Evolutionary conservation across 2,329 filamentous ascomycete genomes (phyloP), one percentile per base, ranked within the genome.

Genomic region (Ascocoryne sarcoides): DNA sequence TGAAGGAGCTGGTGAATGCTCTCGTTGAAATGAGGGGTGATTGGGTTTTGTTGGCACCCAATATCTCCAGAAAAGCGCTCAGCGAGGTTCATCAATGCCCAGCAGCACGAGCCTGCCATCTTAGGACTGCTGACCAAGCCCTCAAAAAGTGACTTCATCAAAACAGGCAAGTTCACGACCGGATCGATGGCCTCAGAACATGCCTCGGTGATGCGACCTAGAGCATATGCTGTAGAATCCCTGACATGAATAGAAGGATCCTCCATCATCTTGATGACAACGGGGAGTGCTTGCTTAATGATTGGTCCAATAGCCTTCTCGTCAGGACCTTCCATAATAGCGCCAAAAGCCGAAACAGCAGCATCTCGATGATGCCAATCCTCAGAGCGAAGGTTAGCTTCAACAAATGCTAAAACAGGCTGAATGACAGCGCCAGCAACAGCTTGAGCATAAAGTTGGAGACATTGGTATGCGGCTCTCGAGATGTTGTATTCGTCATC

Each of bases 401-500:
- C 92, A 38, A 98, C 90, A 58, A 96, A 98, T 44, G 76, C 67
- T 42, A 98, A 78, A 20, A 98, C 90, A 5, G 87, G 83, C 33
- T 79, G 76, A 45, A 96, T 89, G 50, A 96, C 82, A 50, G 82
- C 79, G 33, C 79, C 79, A 41, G 84, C 84, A 18, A 96, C 88
- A 47, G 88, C 87, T 69, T 95, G 89, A 32, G 92, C 80, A 65
- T 95, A 98, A 42, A 98, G 80, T 65, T 94, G 87, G 54, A 98
- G 69, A 64, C 89, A 95, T 67, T 98, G 92, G 65, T 98, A 98
- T 32, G 92, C 84, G 36, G 92, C 92, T 51, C 90, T 84, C 37
- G 90, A 87, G 49, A 93, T 75, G 67, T 98, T 96, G 73, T 98
- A 98, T 65, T 98, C 92, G 59, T 96, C 90, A 57, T 98, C 92